These are phyloP conservation scores for Bidens hawaiensis DNA, from an alignment of 140 eudicot genomes.

Conservation along the genomic window DNA sequence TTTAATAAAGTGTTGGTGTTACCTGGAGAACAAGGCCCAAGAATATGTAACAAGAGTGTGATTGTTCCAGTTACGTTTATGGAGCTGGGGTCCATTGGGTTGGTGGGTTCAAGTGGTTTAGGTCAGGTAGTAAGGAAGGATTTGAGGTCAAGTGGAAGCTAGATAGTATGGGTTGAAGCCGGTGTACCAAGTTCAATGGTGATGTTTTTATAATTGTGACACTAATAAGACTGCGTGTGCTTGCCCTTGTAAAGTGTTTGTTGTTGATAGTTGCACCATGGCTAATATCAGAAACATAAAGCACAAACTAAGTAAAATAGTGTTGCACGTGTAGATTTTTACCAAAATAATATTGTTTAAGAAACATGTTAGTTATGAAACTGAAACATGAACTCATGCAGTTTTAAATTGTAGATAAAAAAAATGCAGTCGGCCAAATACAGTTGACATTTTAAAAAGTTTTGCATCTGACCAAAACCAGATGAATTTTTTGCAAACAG, in stretches of 20 bases:
- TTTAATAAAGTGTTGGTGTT: slow-evolving; percentile 27
- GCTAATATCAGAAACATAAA: too few relatives aligned
- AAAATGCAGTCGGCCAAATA: too few relatives aligned
- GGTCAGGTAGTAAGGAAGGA: slow-evolving; percentile 41
- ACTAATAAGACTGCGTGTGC: slow-evolving; percentile 44
- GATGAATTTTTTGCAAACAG: too few relatives aligned
- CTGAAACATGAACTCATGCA: too few relatives aligned
- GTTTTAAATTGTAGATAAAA: too few relatives aligned
- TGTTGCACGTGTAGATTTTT: too few relatives aligned
- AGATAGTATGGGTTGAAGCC: slow-evolving; percentile 36
- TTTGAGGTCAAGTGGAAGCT: slow-evolving; percentile 57
- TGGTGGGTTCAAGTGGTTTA: slow-evolving; percentile 29
- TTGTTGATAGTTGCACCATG: slow-evolving; percentile 30
- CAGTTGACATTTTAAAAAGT: too few relatives aligned
- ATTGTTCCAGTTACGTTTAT: slow-evolving; percentile 41
- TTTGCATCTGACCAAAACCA: too few relatives aligned
- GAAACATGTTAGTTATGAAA: too few relatives aligned
- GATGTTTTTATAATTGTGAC: slow-evolving; percentile 41
- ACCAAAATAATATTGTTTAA: too few relatives aligned
- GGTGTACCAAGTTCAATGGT: slow-evolving; percentile 45
- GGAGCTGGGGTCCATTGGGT: slow-evolving; percentile 22
- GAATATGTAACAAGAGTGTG: slow-evolving; percentile 52
- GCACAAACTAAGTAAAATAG: too few relatives aligned
- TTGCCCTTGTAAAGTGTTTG: slow-evolving; percentile 44
- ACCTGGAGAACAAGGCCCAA: slow-evolving; percentile 53